Evolutionary conservation across 2,329 filamentous ascomycete species (phyloP), one percentile per base, ranked within the genome.

Genomic region (Ciborinia camelliae): DNA sequence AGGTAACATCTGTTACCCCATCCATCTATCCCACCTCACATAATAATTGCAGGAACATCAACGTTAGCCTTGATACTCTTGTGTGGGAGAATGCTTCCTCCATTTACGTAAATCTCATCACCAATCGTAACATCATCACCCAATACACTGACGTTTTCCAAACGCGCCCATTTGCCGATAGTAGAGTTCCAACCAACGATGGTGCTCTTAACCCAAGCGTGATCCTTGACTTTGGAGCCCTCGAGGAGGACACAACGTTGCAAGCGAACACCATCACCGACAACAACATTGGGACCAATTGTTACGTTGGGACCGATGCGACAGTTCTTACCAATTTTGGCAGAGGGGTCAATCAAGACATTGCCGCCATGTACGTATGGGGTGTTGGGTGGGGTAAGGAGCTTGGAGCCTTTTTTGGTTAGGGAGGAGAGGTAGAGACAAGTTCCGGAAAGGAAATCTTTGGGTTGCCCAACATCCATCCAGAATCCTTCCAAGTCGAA

Each of bases 61-160:
- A 99, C 91, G 78, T 99, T 99, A 74, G 89, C 86, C 86, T 98
- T 98, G 85, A 99, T 98, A 78, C 90, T 95, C 89, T 99, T 99
- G 82, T 99, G 94, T 8, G 94, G 94, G 70, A 99, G 82, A 68
- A 99, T 90, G 73, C 91, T 96, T 74, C 93, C 92, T 74, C 94
- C 94, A 79, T 99, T 99, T 79, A 97, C 95, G 79, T 98, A 97
- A 72, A 99, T 92, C 81, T 99, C 94, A 75, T 99, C 94, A 60
- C 92, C 94, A 76, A 99, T 96, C 66, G 91, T 96, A 62, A 99
- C 94, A 76, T 99, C 94, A 80, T 99, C 95, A 71, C 94, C 95
- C 26, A 99, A 86, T 62, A 99, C 94, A n/a, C 91, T 94, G 50
- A 98, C 93, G 76, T 99, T 99, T 84, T 99, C 95, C 69, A 98